These are phyloP conservation scores for Achaetomium macrosporum DNA, from an alignment of 2,329 filamentous ascomycete species.

Conservation along the genomic window DNA sequence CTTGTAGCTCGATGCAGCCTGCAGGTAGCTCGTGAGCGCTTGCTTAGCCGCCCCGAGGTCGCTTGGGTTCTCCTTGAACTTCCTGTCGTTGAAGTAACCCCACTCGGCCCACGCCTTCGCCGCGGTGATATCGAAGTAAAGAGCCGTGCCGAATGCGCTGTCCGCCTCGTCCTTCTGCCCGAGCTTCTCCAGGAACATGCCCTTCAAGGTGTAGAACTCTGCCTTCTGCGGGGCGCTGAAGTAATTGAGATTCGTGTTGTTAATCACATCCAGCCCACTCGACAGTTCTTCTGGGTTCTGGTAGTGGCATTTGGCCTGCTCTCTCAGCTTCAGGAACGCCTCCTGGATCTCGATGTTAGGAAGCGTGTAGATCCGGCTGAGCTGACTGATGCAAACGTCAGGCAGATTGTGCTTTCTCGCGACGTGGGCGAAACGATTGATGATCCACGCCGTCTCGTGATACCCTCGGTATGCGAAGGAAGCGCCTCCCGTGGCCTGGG, in stretches of 20 bases:
- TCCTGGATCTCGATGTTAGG: constrained; percentile 99
- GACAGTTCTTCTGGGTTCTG: constrained; percentile 90
- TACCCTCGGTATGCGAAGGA: constrained; percentile 96
- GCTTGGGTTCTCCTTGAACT: constrained; percentile 84
- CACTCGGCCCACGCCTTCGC: constrained; percentile 99
- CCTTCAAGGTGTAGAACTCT: constrained; percentile 98
- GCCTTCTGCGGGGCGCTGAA: constrained; percentile 95
- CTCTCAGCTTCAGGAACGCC: constrained; percentile 94
- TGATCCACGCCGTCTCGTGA: constrained; percentile 99
- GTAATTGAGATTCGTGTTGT: constrained; percentile 98
- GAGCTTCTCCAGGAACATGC: constrained; percentile 97
- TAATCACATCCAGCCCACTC: constrained; percentile 94
- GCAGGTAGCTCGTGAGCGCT: constrained; percentile 90
- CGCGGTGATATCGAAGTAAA: constrained; percentile 92
- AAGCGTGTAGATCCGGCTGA: constrained; percentile 95
- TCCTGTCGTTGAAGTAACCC: constrained; percentile 95
- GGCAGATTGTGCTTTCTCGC: constrained; percentile 94
- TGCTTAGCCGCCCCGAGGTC: constrained; percentile 82
- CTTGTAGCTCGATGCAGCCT: constrained; percentile 94
- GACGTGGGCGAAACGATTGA: constrained; percentile 97
- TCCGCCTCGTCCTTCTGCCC: constrained; percentile 87
- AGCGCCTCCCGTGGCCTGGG: constrained; percentile 77
- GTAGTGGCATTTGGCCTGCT: constrained; percentile 98
- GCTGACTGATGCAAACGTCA: constrained; percentile 93
- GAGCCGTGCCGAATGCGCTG: constrained; percentile 85